Evolutionary conservation across 2,329 filamentous ascomycete genomes (phyloP), one percentile per base, ranked within the genome.

Genomic region (Blumeriella jaapii): DNA sequence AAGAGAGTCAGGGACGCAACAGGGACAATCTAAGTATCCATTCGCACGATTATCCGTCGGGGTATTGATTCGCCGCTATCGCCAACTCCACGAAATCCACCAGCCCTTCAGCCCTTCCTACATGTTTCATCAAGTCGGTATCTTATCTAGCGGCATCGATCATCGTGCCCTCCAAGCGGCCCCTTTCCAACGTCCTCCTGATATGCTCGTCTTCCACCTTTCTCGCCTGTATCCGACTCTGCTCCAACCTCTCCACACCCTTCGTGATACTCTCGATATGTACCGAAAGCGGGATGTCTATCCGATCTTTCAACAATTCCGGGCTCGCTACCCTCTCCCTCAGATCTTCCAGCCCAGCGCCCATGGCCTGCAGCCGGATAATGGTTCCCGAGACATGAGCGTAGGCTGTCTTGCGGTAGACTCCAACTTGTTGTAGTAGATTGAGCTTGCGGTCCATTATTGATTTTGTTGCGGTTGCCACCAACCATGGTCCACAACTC

Each of bases 181-280:
- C 64, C 41, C 62, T 62, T 10, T 63, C 61, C 35, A 77, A 48
- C 2, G 66, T 68, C 48, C 69, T 63, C 36, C 63, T 59, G 16
- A 77, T 60, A 33, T 68, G 60, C 20, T 78, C 70, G 26, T 73
- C 65, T 60, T 82, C 75, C 11, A 71, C 58, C 18, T 63, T 66
- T 35, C 70, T 62, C 12, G 74, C 69, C 41, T 71, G 68, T 26
- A 69, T 65, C 40, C 81, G 65, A 29, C 77, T 74, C 14, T 61
- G 59, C 54, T 83, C 76, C 41, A 91, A 59, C 43, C 83, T 65
- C 56, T 86, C 78, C 1, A 87, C 73, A 0, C 80, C 79, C 31
- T 73, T 63, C 38, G 80, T 67, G 42, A 91, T 85, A 37, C 74
- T 77, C 46, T 84, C 75, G 25, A 91, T 76, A 52, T 91, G 82